Evolutionary conservation across 139 green algal species (phyloP), one percentile per base, ranked within the genome.

Genomic region (Picochlorum sp.): DNA sequence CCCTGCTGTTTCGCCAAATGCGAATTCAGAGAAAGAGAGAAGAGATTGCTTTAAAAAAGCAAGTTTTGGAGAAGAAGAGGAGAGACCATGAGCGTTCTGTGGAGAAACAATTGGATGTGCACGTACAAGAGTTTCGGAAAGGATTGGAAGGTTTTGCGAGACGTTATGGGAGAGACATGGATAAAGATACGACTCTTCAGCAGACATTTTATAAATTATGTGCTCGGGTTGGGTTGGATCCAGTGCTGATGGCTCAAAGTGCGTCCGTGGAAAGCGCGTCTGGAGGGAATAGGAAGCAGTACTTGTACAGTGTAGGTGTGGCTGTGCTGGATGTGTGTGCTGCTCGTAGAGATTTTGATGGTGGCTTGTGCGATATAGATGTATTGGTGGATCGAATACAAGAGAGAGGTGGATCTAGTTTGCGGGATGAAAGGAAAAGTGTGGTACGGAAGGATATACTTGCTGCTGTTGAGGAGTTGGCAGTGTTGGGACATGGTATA

Each of bases 291-390:
- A 41, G 34, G 34, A 41, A 41, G 34, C 34, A 41, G 75, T 98
- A 95, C 62, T 98, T 97, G 68, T 97, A 95, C 51, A 88, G 96
- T 77, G 82, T 98, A 2, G 86, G 84, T 2, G 92, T 98, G 37
- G 81, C 91, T 75, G 77, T 93, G 7, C 77, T 94, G 16, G 90
- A 97, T 62, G 83, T 85, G 5, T 96, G 87, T 75, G 70, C 89
- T 62, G 78, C 82, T 15, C 28, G 50, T 23, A 62, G 66, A 18
- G 38, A 49, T n/a, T 65, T 69, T 60, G 91, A 93, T n/a, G 90
- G 90, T 4, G 90, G 90, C 14, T 68, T 96, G 26, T 84, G 92
- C 57, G 85, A 93, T 50, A 70, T 96, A 59, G 38, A 75, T 4
- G 38, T 76, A 16, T 66, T 93, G 63, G 57, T 70, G 21, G 49